Evolutionary conservation across 73 alveolate species (phyloP).

Genomic region (Paramecium primaurelia): DNA sequence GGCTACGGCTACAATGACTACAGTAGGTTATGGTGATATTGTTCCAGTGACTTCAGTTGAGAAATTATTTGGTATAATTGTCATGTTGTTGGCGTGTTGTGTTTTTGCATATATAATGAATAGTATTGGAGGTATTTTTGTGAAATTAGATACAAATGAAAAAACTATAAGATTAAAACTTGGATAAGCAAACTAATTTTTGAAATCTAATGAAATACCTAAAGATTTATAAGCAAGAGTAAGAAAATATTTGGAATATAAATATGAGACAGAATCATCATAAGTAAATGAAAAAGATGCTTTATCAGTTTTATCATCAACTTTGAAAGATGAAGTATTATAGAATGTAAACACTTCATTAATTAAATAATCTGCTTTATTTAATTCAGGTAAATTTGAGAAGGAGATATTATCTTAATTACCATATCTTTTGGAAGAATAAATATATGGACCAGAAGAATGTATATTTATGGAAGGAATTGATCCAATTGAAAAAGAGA

Average conservation of each 20-base stretch:
- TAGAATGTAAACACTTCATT: not conserved
- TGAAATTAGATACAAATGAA: conserved; percentile 39
- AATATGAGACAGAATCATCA: conserved; percentile 40
- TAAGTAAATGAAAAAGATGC: conserved; percentile 42
- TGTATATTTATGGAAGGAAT: conserved; percentile 12
- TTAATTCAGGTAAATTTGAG: conserved; percentile 9
- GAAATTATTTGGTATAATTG: conserved; percentile 66
- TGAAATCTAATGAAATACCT: conserved; percentile 69
- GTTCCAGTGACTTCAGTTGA: conserved; percentile 67
- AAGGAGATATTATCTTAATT: not conserved
- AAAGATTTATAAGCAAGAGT: conserved; percentile 68
- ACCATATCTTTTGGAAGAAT: not conserved
- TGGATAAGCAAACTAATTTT: conserved; percentile 65
- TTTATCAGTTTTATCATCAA: not conserved
- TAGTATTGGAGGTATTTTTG: conserved; percentile 65
- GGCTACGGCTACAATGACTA: conserved; percentile 85
- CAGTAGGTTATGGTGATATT: conserved; percentile 90
- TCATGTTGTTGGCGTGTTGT: conserved; percentile 75
- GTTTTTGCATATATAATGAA: conserved; percentile 77
- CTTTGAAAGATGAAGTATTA: not conserved
- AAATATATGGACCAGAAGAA: conserved; percentile 29
- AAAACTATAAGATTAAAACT: conserved; percentile 36
- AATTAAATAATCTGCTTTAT: not conserved
- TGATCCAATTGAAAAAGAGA: not conserved
- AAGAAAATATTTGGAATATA: conserved; percentile 70